These are phyloP conservation scores for Crithidia brevicula DNA, from an alignment of 208 protist genomes.

Conservation along the genomic window DNA sequence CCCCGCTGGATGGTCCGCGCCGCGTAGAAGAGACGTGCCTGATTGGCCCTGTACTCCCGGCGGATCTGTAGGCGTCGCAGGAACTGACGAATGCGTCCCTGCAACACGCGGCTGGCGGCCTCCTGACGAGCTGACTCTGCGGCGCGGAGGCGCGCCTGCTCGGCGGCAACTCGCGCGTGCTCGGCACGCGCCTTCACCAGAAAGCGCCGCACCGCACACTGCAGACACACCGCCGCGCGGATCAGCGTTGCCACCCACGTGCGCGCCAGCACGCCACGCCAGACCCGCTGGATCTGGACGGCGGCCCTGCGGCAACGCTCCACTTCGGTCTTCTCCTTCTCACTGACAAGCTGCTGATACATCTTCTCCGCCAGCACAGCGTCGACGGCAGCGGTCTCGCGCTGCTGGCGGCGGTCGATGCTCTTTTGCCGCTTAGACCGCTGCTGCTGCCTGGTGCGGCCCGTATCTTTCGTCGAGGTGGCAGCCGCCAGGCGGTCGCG, in stretches of 20 bases:
- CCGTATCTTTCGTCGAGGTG: slow-evolving; percentile 1
- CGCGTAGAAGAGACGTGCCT: slow-evolving; percentile 58
- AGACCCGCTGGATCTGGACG: slow-evolving; percentile 73
- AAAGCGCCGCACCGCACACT: slow-evolving; percentile 61
- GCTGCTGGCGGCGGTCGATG: slow-evolving; percentile 39
- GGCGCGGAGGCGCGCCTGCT: slow-evolving; percentile 30
- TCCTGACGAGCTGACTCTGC: slow-evolving; percentile 49
- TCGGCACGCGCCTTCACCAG: slow-evolving; percentile 48
- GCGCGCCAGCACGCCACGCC: slow-evolving; percentile 76
- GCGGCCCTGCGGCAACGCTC: slow-evolving; percentile 59
- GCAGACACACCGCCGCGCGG: slow-evolving; percentile 49
- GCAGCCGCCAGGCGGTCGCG: not conserved
- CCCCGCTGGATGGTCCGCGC: slow-evolving; percentile 81
- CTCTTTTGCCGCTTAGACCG: slow-evolving; percentile 32
- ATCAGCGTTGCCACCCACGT: slow-evolving; percentile 59
- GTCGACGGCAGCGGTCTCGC: slow-evolving; percentile 54
- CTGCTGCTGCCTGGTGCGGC: slow-evolving; percentile 32
- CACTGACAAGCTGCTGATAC: slow-evolving; percentile 73
- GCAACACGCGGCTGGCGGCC: slow-evolving; percentile 58
- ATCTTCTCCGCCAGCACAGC: slow-evolving; percentile 62
- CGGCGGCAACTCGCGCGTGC: slow-evolving; percentile 45
- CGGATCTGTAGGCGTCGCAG: slow-evolving; percentile 65
- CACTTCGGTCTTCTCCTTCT: slow-evolving; percentile 72
- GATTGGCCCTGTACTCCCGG: slow-evolving; percentile 52
- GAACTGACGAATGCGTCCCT: slow-evolving; percentile 74